Base-by-base conservation (phyloP, 1,284 basidiomycete genomes). In the Boletellus deceptivus region DNA sequence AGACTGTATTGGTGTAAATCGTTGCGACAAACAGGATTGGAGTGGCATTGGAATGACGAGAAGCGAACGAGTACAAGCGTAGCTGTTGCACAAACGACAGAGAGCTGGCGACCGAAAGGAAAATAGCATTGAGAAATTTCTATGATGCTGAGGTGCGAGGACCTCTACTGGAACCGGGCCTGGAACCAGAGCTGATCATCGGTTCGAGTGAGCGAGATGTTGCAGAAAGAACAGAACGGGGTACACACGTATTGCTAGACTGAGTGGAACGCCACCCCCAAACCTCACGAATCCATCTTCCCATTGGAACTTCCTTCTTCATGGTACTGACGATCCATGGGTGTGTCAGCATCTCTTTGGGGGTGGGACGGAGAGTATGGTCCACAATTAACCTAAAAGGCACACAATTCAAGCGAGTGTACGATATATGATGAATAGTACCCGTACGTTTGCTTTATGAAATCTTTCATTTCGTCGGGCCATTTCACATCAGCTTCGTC, bases 401-500 rank as follows among this genome's bases (percentile, higher is more conserved):
- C 20, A 36, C 13, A 39, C 9, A 36, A 16, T 11, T 45, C 5
- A 27, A 33, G 47, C 36, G 48, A 54, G 39, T 43, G 49, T 46
- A 39, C 17, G n/a, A 24, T 39, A 36, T 39, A 43, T 43, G 47
- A 53, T 52, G 43, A 47, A 50, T 10, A 65, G 17, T 43, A 25
- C 14, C 70, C 91, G 64, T 65, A 94, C 91, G 93, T 89, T 59
- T 84, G 78, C 64, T 82, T 86, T 71, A 98, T 86, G 68, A 99
- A 98, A 60, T 94, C 89, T 68, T 96, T 94, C 82, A 98, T 92
- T 18, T 84, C 83, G 39, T 85, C 78, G 47, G 84, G 88, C 91
- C 95, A 99, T 69, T 58, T 79, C 64, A 83, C 77, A 41, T 78
- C 83, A 52, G 79, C 74, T 74, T 86, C 83, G 76, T 92, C 80